Percentiles rank a stretch among this genome's conserved stretches.
Conservation (phyloP, 164 flowering plant genomes). For the Macadamia integrifolia region DNA sequence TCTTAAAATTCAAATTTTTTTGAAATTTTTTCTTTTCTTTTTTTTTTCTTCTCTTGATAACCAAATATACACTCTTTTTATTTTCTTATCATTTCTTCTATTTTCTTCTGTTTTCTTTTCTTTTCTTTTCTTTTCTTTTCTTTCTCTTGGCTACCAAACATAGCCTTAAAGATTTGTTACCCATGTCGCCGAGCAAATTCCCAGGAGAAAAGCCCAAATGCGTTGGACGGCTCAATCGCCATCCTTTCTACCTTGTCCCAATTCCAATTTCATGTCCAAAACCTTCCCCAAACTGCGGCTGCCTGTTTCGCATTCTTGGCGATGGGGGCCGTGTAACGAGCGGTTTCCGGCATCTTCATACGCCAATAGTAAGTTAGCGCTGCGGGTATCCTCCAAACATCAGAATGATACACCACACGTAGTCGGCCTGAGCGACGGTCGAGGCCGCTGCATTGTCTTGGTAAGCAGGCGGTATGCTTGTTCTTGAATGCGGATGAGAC, state of each 20-base stretch:
- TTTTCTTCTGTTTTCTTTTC: too few species aligned
- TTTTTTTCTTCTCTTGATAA: too few species aligned
- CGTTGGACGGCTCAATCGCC: background rate
- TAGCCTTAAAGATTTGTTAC: too few species aligned
- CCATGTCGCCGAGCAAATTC: slow-evolving; percentile 14
- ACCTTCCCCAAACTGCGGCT: background rate
- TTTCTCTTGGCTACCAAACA: too few species aligned
- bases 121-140: too few species aligned
- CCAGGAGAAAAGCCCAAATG: slow-evolving; percentile 10
- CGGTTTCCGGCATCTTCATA: slow-evolving; percentile 69
- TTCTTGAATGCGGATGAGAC: slow-evolving; percentile 11
- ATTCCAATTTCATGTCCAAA: background rate
- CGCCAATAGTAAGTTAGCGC: slow-evolving; percentile 60
- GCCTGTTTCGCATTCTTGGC: slow-evolving; percentile 49
- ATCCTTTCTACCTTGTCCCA: background rate
- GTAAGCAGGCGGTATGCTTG: slow-evolving; percentile 1
- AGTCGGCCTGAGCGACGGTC: slow-evolving; percentile 10
- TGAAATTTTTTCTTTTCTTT: too few species aligned
- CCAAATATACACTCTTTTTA: too few species aligned
- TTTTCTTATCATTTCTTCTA: too few species aligned
- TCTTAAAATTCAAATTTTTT: too few species aligned
- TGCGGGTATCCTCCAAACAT: slow-evolving; percentile 22
- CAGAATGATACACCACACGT: slow-evolving; percentile 13
- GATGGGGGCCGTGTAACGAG: slow-evolving; percentile 56
- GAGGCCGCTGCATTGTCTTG: background rate